A percentile compares a stretch with the other conserved stretches of the same genome.
Evolutionary conservation across 2,329 filamentous ascomycete genomes (phyloP).

Genomic region (Aspergillaceae sp.): DNA sequence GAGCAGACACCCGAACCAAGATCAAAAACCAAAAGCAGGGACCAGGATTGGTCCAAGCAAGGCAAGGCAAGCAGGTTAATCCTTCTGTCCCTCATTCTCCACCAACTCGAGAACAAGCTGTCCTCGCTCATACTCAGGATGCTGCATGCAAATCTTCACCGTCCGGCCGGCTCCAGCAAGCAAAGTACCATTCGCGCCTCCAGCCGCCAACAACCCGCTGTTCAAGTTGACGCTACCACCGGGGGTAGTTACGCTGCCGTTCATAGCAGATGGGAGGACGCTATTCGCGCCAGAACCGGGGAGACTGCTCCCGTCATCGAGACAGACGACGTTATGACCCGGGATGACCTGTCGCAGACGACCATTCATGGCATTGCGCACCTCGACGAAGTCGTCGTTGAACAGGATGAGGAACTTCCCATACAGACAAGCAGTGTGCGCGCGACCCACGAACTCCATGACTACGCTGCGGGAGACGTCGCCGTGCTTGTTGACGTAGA

Average conservation of each 20-base stretch:
- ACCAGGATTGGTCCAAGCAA: background rate
- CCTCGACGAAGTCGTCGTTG: conserved; percentile 93
- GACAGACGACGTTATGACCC: conserved; percentile 76
- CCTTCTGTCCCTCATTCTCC: conserved; percentile 75
- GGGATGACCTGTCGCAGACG: conserved; percentile 88
- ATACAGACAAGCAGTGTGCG: conserved; percentile 77
- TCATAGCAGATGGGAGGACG: conserved; percentile 34
- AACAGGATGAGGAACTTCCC: conserved; percentile 88
- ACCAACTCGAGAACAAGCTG: conserved; percentile 89
- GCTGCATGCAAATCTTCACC: conserved; percentile 91
- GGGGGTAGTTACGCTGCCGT: background rate
- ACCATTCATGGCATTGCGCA: conserved; percentile 93
- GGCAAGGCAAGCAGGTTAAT: conserved; percentile 21
- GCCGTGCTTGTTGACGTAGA: conserved; percentile 97
- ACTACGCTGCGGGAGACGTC: conserved; percentile 89
- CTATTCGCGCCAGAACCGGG: conserved; percentile 31
- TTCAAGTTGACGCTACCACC: conserved; percentile 13
- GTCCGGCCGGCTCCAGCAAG: conserved; percentile 49
- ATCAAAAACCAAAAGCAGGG: background rate
- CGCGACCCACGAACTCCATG: conserved; percentile 98
- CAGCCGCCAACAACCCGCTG: conserved; percentile 22
- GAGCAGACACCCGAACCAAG: background rate
- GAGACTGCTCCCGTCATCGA: conserved; percentile 63
- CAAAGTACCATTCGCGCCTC: conserved; percentile 26
- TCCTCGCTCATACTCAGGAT: conserved; percentile 73